Conservation (phyloP, 2,329 filamentous ascomycete genomes). For the Trichoderma sp. region DNA sequence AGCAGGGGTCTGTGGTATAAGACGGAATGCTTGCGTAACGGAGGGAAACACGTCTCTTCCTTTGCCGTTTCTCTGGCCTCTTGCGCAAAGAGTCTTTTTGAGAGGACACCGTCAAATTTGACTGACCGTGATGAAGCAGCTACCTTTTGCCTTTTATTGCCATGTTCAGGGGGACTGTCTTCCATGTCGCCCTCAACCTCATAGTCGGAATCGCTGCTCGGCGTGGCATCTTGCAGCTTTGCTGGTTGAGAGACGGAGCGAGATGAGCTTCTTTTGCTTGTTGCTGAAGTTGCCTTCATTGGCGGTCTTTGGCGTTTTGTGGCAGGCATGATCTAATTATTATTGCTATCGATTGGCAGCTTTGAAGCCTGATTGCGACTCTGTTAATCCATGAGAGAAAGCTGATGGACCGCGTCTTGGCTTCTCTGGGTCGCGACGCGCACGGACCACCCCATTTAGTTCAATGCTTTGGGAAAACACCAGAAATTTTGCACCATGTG, state of each 20-base stretch:
- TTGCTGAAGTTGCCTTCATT: not conserved
- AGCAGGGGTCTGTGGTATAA: constrained; percentile 51
- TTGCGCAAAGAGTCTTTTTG: constrained; percentile 16
- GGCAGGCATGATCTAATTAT: constrained; percentile 4
- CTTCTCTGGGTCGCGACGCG: not conserved
- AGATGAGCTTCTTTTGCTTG: not conserved
- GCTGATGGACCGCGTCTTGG: constrained; percentile 3
- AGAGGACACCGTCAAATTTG: not conserved
- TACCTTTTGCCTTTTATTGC: constrained; percentile 2
- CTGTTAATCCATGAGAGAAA: not conserved
- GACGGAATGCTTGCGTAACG: constrained; percentile 21
- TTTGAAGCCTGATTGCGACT: not conserved
- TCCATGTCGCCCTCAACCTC: not conserved
- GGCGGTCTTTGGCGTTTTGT: constrained; percentile 7
- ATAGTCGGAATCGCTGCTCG: constrained; percentile 11
- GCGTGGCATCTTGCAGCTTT: not conserved
- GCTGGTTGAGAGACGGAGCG: not conserved
- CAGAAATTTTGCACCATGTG: not conserved
- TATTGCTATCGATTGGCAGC: not conserved
- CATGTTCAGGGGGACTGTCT: not conserved
- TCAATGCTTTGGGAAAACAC: not conserved
- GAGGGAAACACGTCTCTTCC: constrained; percentile 20
- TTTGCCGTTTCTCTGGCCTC: not conserved
- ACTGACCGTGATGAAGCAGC: not conserved
- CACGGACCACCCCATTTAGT: constrained; percentile 5